phyloP scores from a whole-genome alignment of 306 rosid genomes.

The Medicago truncatula region MtrunA17r5.0-ANR NC_053048.1:45679501-45680000 shows the following conservation, averaged over 20 bases:
- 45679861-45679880: no score
- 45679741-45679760: background rate
- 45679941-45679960: no score
- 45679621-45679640: constrained; percentile 30
- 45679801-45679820: background rate
- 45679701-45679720: constrained; percentile 42
- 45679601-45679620: background rate
- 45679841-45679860: no score
- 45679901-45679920: no score
- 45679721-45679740: constrained; percentile 46
- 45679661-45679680: constrained; percentile 42
- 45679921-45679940: no score
- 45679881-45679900: no score
- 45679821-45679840: no score
- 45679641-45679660: constrained; percentile 33
- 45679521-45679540: constrained; percentile 45
- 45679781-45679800: constrained; percentile 13
- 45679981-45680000: no score
- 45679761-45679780: background rate
- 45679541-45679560: constrained; percentile 50
- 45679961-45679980: no score
- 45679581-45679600: constrained; percentile 4
- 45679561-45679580: constrained; percentile 47
- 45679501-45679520: background rate
- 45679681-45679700: constrained; percentile 48